A percentile compares a stretch with the other conserved stretches of the same genome.
phyloP scores from a whole-genome alignment of 176 grass and related monocot genomes.

The Areca catechu region DNA sequence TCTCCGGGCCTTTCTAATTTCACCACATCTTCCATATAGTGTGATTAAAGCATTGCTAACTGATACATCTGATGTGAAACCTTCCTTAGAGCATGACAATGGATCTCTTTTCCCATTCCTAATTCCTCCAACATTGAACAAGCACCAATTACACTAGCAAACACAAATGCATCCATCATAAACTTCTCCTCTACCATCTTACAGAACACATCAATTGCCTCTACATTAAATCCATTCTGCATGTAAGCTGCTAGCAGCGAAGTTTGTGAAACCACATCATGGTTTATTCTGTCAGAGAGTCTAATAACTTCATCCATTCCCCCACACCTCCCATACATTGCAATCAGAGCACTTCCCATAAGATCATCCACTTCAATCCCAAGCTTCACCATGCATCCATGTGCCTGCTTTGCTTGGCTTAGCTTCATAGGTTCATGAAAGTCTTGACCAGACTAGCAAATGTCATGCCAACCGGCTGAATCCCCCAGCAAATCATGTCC shows the following conservation, averaged over 20 bases:
- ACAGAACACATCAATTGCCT: conserved; percentile 34
- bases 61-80: conserved; percentile 34
- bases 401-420: conserved; percentile 38
- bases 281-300: conserved; percentile 34
- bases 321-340: conserved; percentile 59
- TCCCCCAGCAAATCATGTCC: conserved; percentile 35
- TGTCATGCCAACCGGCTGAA: conserved; percentile 44
- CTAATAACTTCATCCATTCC: conserved; percentile 40
- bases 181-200: conserved; percentile 36
- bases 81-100: conserved; percentile 47
- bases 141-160: conserved; percentile 42
- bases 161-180: conserved; percentile 27
- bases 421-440: conserved; percentile 32
- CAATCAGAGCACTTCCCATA: conserved; percentile 36
- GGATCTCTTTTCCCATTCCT: conserved; percentile 34
- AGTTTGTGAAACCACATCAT: conserved; percentile 37
- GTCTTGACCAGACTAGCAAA: conserved; percentile 54
- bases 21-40: conserved; percentile 50
- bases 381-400: conserved; percentile 59
- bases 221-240: conserved; percentile 37
- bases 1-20: conserved; percentile 30
- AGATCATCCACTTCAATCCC: conserved; percentile 40
- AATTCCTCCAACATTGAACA: conserved; percentile 38
- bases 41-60: conserved; percentile 53
- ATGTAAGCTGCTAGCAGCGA: conserved; percentile 42